A percentile compares a stretch with the other conserved stretches of the same genome.
phyloP scores from a whole-genome alignment of 1,139 yeast genomes.

The Taiozyma sp. region DNA sequence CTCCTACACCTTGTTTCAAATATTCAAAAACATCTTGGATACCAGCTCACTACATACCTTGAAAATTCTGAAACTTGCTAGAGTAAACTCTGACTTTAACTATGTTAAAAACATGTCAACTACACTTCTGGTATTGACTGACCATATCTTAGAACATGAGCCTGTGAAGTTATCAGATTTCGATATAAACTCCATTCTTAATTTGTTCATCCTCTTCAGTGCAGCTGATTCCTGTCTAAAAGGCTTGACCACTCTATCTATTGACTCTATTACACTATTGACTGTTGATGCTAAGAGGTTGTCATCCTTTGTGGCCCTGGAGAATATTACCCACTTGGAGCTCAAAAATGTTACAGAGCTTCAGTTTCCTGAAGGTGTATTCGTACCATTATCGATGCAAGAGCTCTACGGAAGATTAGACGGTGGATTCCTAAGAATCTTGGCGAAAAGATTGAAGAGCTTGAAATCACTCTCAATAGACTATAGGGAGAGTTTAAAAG shows the following conservation, averaged over 20 bases:
- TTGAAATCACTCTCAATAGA: constrained; percentile 36
- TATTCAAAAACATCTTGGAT: constrained; percentile 16
- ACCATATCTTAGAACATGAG: constrained; percentile 13
- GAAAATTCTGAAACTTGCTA: constrained; percentile 7
- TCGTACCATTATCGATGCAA: constrained; percentile 7
- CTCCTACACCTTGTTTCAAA: constrained; percentile 16
- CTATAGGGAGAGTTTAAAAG: constrained; percentile 38
- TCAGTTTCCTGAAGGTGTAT: constrained; percentile 10
- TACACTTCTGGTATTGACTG: constrained; percentile 15
- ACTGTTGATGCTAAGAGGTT: constrained; percentile 13
- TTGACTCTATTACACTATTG: constrained; percentile 14
- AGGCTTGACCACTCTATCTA: constrained; percentile 5
- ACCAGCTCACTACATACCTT: constrained; percentile 2
- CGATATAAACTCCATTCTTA: constrained; percentile 12
- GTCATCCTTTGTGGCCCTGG: constrained; percentile 6
- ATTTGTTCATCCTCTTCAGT: constrained; percentile 7
- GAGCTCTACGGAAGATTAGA: constrained; percentile 18
- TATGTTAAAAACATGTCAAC: constrained; percentile 13
- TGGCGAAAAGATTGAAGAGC: constrained; percentile 27
- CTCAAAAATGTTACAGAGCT: constrained; percentile 17
- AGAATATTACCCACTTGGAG: constrained; percentile 12
- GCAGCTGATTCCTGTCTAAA: constrained; percentile 1
- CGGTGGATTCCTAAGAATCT: constrained; percentile 29
- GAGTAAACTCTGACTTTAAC: constrained; percentile 9
- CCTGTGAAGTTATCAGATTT: constrained; percentile 11